Percentiles rank a stretch among this genome's conserved stretches.
These are phyloP conservation scores for Botrytis medusae DNA, from an alignment of 2,329 filamentous ascomycete species.

Conservation along the genomic window DNA sequence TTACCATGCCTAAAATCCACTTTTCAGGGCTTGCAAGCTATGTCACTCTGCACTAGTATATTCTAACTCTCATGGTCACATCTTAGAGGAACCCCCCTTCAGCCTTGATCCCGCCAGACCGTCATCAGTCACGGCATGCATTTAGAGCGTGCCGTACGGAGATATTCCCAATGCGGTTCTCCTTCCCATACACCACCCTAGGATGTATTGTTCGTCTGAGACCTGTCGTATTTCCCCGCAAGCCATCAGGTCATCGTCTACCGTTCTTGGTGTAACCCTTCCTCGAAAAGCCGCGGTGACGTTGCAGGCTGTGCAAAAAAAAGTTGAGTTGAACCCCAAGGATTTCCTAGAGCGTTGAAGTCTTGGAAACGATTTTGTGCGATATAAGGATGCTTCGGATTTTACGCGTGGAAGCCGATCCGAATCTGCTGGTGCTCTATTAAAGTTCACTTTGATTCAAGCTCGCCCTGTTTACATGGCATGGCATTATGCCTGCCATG, in stretches of 20 bases:
- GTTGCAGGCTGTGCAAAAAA: not conserved
- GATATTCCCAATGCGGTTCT: not conserved
- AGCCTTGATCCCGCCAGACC: not conserved
- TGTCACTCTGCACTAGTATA: not conserved
- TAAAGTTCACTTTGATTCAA: slow-evolving; percentile 3
- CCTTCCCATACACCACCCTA: not conserved
- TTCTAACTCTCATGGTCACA: not conserved
- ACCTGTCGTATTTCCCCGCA: not conserved
- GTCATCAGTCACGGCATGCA: not conserved
- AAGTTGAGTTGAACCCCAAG: not conserved
- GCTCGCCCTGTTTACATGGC: not conserved
- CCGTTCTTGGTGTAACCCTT: not conserved
- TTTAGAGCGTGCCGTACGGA: not conserved
- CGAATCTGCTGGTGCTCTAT: not conserved
- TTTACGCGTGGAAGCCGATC: not conserved
- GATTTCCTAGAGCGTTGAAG: not conserved
- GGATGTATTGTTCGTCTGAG: not conserved
- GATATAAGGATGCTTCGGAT: slow-evolving; percentile 1
- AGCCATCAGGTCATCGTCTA: not conserved
- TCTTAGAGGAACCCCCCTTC: not conserved
- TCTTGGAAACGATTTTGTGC: not conserved
- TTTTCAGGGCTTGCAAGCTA: not conserved
- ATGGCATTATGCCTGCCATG: slow-evolving; percentile 4
- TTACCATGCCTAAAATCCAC: slow-evolving; percentile 1
- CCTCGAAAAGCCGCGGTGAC: not conserved